These are phyloP conservation scores for Hanseniaspora valbyensis DNA, from an alignment of 805 yeast genomes.

Conservation along the genomic window DNA sequence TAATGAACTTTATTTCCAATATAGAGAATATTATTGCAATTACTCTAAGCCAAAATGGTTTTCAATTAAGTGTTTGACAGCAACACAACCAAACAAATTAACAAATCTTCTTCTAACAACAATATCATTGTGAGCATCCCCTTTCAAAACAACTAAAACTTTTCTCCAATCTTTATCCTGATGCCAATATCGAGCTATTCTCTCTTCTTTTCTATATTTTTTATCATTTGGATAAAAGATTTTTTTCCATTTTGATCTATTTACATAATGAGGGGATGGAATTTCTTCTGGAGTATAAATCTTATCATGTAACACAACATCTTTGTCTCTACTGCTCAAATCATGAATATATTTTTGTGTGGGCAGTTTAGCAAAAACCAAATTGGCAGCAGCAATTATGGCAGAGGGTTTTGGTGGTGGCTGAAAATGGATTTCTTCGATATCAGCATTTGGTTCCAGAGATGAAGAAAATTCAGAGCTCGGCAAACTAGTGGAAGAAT, in stretches of 20 bases:
- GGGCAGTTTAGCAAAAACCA: conserved; percentile 74
- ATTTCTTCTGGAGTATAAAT: conserved; percentile 54
- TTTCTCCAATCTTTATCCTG: conserved; percentile 78
- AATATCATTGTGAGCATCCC: conserved; percentile 93
- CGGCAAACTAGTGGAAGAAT: too few relatives aligned
- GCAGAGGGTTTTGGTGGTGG: conserved; percentile 68
- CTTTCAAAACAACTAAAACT: conserved; percentile 71
- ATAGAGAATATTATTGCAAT: too few relatives aligned
- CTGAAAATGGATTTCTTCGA: conserved; percentile 21
- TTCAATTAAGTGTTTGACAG: conserved; percentile 66
- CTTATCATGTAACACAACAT: conserved; percentile 71
- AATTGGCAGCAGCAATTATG: conserved; percentile 63
- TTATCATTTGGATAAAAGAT: conserved; percentile 28
- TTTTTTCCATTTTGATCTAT: conserved; percentile 24
- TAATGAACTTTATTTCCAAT: too few relatives aligned
- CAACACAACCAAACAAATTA: conserved; percentile 93
- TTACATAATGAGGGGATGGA: conserved; percentile 42
- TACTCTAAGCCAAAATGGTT: conserved; percentile 32
- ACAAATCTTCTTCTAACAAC: conserved; percentile 79
- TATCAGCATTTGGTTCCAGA: conserved; percentile 10
- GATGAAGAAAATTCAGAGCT: too few relatives aligned
- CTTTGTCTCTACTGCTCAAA: conserved; percentile 48
- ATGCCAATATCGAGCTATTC: conserved; percentile 84
- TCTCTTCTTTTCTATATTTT: conserved; percentile 39
- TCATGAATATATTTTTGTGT: conserved; percentile 52